phyloP scores from a whole-genome alignment of 2,329 filamentous ascomycete species.

The Endothia cerciana region DNA sequence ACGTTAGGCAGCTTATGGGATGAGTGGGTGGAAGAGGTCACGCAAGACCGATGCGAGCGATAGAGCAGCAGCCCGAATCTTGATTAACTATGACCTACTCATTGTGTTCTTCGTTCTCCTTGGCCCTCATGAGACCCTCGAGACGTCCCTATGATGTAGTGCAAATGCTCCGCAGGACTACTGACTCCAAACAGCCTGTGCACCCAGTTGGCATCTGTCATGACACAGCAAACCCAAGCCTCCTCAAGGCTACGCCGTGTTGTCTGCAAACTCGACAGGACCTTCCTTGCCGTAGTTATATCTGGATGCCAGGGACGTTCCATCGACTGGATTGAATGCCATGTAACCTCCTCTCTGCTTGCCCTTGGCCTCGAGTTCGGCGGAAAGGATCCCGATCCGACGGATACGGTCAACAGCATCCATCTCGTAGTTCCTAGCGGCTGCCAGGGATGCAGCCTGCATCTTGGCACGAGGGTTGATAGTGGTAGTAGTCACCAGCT shows the following conservation, averaged over 20 bases:
- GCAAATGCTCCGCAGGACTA: constrained; percentile 15
- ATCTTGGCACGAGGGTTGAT: constrained; percentile 69
- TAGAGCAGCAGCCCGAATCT: not conserved
- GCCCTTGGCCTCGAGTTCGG: constrained; percentile 71
- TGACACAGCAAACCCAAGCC: constrained; percentile 8
- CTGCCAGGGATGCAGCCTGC: constrained; percentile 70
- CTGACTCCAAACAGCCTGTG: constrained; percentile 29
- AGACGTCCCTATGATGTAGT: not conserved
- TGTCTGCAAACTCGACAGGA: constrained; percentile 9
- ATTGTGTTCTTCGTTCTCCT: not conserved
- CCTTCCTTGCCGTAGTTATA: constrained; percentile 4
- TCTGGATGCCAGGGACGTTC: constrained; percentile 11
- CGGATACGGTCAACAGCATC: constrained; percentile 77
- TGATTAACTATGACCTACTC: not conserved
- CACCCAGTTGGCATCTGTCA: constrained; percentile 7
- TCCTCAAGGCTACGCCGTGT: not conserved
- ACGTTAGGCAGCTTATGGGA: constrained; percentile 93
- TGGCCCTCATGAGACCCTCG: not conserved
- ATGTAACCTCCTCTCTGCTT: constrained; percentile 23
- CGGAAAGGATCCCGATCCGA: constrained; percentile 74
- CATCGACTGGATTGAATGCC: not conserved
- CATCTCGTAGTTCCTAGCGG: constrained; percentile 72
- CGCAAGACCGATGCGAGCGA: not conserved
- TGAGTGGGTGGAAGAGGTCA: constrained; percentile 43
- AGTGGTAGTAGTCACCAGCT: constrained; percentile 75